These are phyloP conservation scores for Botrytis tulipae DNA, from an alignment of 2,329 filamentous ascomycete species.

Conservation along the genomic window DNA sequence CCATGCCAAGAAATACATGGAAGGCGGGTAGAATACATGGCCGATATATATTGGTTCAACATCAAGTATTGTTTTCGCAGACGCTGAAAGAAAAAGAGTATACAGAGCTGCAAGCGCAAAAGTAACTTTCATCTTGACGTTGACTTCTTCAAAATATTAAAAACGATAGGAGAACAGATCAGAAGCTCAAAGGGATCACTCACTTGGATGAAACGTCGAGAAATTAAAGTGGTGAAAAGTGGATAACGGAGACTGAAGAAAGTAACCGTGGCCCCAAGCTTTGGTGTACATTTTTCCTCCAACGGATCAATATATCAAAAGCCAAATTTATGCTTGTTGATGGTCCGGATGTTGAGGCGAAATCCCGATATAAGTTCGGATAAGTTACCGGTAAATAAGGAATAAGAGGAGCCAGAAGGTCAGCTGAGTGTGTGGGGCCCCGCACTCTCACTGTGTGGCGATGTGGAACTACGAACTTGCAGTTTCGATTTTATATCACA, in stretches of 20 bases:
- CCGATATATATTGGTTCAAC: slow-evolving; percentile 34
- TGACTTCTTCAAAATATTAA: too few species aligned
- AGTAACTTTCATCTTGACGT: slow-evolving; percentile 24
- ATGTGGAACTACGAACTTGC: background rate
- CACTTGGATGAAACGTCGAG: background rate
- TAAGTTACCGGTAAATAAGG: background rate
- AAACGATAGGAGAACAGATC: background rate
- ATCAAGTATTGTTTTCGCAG: slow-evolving; percentile 20
- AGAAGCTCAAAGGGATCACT: background rate
- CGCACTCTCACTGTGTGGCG: background rate
- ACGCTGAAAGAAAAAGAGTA: background rate
- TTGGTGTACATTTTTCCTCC: slow-evolving; percentile 10
- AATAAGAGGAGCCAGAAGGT: background rate
- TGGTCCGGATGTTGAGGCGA: background rate
- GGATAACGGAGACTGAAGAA: background rate
- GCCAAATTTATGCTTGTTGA: background rate
- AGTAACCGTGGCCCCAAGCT: slow-evolving; percentile 28
- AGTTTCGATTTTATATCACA: background rate
- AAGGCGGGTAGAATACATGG: slow-evolving; percentile 35
- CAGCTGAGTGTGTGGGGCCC: background rate
- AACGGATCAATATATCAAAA: background rate
- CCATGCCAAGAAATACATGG: slow-evolving; percentile 36
- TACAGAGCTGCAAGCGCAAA: background rate
- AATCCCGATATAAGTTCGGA: slow-evolving; percentile 3
- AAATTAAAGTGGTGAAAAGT: slow-evolving; percentile 8